Evolutionary conservation across 2,329 filamentous ascomycete species (phyloP), one percentile per base, ranked within the genome.

Genomic region (Alternaria longipes): DNA sequence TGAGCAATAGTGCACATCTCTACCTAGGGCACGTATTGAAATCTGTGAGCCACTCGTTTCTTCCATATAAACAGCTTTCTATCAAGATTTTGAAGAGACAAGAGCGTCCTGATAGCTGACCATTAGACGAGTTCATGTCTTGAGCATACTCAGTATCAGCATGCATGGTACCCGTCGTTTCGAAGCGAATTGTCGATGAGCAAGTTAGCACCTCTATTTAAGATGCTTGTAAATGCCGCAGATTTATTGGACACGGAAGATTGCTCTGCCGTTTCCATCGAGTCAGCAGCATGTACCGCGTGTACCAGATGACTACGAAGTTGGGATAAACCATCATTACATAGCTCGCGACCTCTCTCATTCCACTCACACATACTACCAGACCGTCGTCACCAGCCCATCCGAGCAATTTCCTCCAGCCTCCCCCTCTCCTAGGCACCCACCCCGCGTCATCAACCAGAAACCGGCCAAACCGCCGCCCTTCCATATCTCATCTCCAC

Each of bases 361-460:
- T 42, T 5, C 5, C 20, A 42, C 20, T 2, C 12, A 42, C 20
- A 24, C 20, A 24, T 24, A 24, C 4, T 20, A 24, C 4, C 20
- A 42, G 18, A 16, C 20, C n/a, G n/a, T 18, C 36, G n/a, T 20
- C n/a, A 40, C 20, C 20, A 14, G 12, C 20, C 12, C 40, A 7
- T 42, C 20, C 5, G 16, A 8, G 20, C 46, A 14, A 50, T 36
- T 20, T 38, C 46, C 28, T 36, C 22, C 46, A 36, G 12, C 32
- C 32, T 30, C 40, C 14, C 20, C 6, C 20, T 12, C 40, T 42
- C 20, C 40, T 14, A 42, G 20, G 20, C 40, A 24, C 14, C 30
- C 46, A 50, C 46, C 46, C 46, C 46, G 46, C 46, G 46, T 50
- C 46, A 50, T 22, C 32, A 50, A 24, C 16, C 32, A 50, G 46